A percentile compares a stretch with the other conserved stretches of the same genome.
Evolutionary conservation across 305 asterid genomes (phyloP).

Genomic region (Petunia hybrid): DNA sequence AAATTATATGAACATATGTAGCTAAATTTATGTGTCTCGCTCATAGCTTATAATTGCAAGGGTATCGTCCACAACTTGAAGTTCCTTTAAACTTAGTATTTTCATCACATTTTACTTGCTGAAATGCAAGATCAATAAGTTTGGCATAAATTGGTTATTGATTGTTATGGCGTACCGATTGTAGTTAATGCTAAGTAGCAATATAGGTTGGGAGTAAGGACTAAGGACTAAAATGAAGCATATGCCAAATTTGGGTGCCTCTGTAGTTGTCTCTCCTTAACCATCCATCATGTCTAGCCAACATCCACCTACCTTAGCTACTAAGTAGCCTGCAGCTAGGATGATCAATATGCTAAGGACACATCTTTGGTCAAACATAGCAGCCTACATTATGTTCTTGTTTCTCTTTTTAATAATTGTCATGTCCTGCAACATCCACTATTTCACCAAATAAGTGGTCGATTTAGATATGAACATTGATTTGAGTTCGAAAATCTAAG

Average conservation of each 20-base stretch:
- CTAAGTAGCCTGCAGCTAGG: not conserved
- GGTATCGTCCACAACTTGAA: too few species aligned
- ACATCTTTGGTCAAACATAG: not conserved
- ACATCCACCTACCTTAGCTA: not conserved
- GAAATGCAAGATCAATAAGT: not conserved
- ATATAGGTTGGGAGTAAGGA: not conserved
- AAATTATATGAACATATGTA: too few species aligned
- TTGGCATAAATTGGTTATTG: not conserved
- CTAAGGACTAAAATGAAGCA: not conserved
- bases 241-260: conserved; percentile 10
- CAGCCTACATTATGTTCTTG: not conserved
- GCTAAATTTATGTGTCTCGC: too few species aligned
- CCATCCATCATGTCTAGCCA: not conserved
- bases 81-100: not conserved
- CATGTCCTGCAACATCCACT: too few species aligned
- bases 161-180: not conserved
- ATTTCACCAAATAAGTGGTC: too few species aligned
- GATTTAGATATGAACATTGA: too few species aligned
- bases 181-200: not conserved
- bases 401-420: too few species aligned
- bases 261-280: not conserved
- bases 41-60: too few species aligned
- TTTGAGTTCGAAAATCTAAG: too few species aligned
- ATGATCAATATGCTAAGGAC: not conserved
- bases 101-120: not conserved